Base-by-base conservation (phyloP, 345 rosid species). In the Microthlaspi erraticum region DNA sequence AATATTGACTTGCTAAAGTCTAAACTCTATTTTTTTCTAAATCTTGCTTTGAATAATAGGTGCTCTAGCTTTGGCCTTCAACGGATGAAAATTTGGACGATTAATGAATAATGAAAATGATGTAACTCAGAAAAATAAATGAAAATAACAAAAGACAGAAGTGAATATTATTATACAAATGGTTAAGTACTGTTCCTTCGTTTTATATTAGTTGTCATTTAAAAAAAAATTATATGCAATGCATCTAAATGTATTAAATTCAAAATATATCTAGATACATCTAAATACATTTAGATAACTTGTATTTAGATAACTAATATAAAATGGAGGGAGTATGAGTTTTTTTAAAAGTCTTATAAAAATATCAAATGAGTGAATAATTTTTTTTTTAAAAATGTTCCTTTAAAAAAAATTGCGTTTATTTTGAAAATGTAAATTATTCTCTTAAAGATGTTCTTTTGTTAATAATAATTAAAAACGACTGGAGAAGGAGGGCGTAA, bases 1-100 rank as follows among this genome's bases (percentile, higher is more conserved):
- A 46, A 29, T 57, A 17, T 68, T 75, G 79, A 75, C 75, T 55
- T 63, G 19, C 3, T 53, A 69, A 75, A 68, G 70, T 68, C 68
- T 60, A 14, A 8, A 1, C 23, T 17, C 10, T 36, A 37, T 37
- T 38, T 31, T 41, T 36, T 13, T 11, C 46, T 23, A 43, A 42
- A 66, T 73, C 7, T 20, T 19, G 11, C 14, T 60, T 71, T 62
- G 55, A 71, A 71, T 13, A 60, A 12, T 38, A 48, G 18, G 23
- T 11, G 10, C 5, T 56, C 1, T 48, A 46, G 43, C 9, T 6
- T 18, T 67, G 57, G 57, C 13, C 42, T 72, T 64, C 48, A 54
- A 64, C 4, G 14, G 43, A 55, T 6, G 42, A 55, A 14, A 44
- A 2, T 46, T 55, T 31, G 31, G 50, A 36, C 45, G 5, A 32